Percentiles rank a stretch among this genome's conserved stretches.
phyloP scores from a whole-genome alignment of 1,284 basidiomycete genomes.

The Stereum hirsutum region DNA sequence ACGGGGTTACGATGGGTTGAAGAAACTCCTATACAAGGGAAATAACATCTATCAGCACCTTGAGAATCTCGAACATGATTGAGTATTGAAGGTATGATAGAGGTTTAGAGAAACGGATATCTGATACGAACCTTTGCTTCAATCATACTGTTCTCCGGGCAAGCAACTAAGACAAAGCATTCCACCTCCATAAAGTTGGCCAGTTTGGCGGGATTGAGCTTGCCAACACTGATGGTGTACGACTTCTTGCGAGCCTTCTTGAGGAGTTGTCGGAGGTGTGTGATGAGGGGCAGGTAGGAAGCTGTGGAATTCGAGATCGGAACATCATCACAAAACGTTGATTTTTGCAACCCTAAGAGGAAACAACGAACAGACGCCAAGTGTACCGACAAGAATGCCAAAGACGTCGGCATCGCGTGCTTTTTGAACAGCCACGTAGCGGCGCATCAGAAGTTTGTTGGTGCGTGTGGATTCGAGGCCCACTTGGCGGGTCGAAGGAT shows the following conservation, averaged over 20 bases:
- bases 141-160: conserved; percentile 87
- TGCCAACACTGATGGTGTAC: conserved; percentile 94
- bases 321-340: background rate
- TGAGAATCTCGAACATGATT: background rate
- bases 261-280: conserved; percentile 65
- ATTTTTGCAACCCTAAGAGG: conserved; percentile 5
- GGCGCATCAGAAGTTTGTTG: conserved; percentile 85
- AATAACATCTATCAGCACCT: background rate
- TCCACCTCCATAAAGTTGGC: conserved; percentile 97
- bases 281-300: conserved; percentile 77
- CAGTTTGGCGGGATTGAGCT: conserved; percentile 91
- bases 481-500: conserved; percentile 43
- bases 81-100: background rate
- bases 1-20: conserved; percentile 90
- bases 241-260: conserved; percentile 69
- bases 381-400: conserved; percentile 91
- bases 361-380: conserved; percentile 68
- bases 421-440: conserved; percentile 83
- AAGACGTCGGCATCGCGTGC: conserved; percentile 92
- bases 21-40: conserved; percentile 63
- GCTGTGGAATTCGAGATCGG: conserved; percentile 29
- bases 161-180: conserved; percentile 92
- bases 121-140: conserved; percentile 58
- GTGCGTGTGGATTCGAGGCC: conserved; percentile 55
- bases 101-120: conserved; percentile 1